A percentile compares a stretch with the other conserved stretches of the same genome.
These are phyloP conservation scores for Trichosanthes cucumerina DNA, from an alignment of 306 rosid genomes.

Conservation along the genomic window DNA sequence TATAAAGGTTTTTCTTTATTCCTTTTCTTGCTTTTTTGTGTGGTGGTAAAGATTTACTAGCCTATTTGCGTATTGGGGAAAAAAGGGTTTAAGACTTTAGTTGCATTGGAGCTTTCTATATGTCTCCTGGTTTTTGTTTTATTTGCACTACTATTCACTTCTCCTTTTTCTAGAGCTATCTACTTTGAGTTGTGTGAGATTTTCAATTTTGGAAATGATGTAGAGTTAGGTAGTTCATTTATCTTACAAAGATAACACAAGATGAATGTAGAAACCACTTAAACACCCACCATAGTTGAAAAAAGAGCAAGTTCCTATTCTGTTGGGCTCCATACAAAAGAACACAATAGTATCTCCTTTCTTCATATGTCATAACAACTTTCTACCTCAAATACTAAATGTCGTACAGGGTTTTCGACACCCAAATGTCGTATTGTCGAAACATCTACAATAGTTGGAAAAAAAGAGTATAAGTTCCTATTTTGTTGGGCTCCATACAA, in stretches of 20 bases:
- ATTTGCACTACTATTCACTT: neutral
- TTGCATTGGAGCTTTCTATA: neutral
- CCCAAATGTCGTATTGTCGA: neutral
- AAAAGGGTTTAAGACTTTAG: neutral
- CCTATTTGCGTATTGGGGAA: neutral
- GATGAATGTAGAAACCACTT: neutral
- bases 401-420: neutral
- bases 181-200: neutral
- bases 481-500: neutral
- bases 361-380: neutral
- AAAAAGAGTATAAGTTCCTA: neutral
- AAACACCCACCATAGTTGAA: neutral
- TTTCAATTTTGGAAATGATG: neutral
- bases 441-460: neutral
- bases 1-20: constrained; percentile 16
- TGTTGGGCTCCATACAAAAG: neutral
- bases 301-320: neutral
- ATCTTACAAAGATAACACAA: neutral
- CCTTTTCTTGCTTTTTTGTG: neutral
- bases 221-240: neutral
- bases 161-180: neutral
- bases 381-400: neutral
- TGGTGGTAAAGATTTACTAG: neutral
- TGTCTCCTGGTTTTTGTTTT: neutral
- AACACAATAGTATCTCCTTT: neutral